Percentiles rank a stretch among this genome's conserved stretches.
phyloP scores from a whole-genome alignment of 2,329 filamentous ascomycete genomes.

The Talaromyces sp. region DNA sequence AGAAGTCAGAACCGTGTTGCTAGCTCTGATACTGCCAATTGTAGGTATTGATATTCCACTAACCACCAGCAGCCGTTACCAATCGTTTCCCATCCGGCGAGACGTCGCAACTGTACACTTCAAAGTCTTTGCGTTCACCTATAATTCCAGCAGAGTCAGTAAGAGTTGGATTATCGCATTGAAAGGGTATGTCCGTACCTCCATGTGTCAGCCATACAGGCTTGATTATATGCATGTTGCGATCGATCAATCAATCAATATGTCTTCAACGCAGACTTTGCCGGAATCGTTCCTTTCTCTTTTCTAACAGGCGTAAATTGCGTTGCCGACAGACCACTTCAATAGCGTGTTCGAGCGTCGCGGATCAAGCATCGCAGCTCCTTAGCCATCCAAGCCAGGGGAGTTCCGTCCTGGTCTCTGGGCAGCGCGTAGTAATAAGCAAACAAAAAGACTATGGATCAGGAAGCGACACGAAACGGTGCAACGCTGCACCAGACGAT shows the following conservation, averaged over 20 bases:
- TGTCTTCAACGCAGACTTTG: neutral
- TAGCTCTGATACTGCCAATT: neutral
- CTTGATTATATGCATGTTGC: slow-evolving; percentile 78
- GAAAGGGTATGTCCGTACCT: slow-evolving; percentile 47
- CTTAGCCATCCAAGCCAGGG: slow-evolving; percentile 1
- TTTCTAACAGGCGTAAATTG: neutral
- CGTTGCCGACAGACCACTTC: neutral
- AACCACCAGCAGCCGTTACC: slow-evolving; percentile 88
- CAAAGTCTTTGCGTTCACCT: slow-evolving; percentile 97
- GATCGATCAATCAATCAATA: slow-evolving; percentile 6
- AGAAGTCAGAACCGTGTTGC: neutral
- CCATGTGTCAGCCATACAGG: slow-evolving; percentile 94
- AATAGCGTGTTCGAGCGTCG: neutral
- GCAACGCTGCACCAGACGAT: neutral
- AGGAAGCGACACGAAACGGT: neutral
- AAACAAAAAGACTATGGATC: neutral
- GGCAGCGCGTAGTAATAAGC: neutral
- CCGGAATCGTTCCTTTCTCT: neutral
- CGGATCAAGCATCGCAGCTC: slow-evolving; percentile 15
- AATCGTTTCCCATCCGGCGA: slow-evolving; percentile 89
- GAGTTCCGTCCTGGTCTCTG: neutral
- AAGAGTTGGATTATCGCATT: neutral
- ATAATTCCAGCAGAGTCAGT: neutral
- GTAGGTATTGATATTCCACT: slow-evolving; percentile 26
- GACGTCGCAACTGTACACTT: slow-evolving; percentile 97